A percentile compares a stretch with the other conserved stretches of the same genome.
Evolutionary conservation across 2,329 filamentous ascomycete species (phyloP).

Genomic region (Cercospora janseana): DNA sequence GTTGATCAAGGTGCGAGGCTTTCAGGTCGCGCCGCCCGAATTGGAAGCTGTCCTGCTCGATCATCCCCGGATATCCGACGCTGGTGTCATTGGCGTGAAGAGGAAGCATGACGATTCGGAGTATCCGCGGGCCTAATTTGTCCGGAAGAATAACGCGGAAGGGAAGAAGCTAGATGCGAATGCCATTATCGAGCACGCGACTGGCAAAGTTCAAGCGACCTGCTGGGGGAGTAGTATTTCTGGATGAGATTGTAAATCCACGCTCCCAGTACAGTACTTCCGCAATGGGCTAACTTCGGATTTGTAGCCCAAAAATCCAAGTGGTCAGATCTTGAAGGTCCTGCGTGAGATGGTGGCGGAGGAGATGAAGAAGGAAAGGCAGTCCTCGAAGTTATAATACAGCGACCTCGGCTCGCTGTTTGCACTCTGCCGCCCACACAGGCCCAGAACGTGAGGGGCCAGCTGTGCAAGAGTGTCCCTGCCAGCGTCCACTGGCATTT

Average conservation of each 20-base stretch:
- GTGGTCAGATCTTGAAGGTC: constrained; percentile 57
- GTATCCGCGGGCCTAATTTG: constrained; percentile 63
- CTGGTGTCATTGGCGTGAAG: constrained; percentile 73
- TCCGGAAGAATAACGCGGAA: constrained; percentile 53
- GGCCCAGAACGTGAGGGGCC: too few relatives aligned
- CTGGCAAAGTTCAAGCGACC: constrained; percentile 63
- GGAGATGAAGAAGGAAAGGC: constrained; percentile 66
- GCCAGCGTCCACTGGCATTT: too few relatives aligned
- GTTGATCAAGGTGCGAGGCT: constrained; percentile 55
- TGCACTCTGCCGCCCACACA: too few relatives aligned
- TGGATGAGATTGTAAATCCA: constrained; percentile 47
- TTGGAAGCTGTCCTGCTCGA: constrained; percentile 75
- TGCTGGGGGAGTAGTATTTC: constrained; percentile 58
- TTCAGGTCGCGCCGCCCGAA: constrained; percentile 81
- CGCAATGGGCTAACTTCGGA: neutral
- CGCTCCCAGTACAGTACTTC: neutral
- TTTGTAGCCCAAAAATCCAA: constrained; percentile 55
- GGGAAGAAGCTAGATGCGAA: constrained; percentile 50
- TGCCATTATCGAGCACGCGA: constrained; percentile 55
- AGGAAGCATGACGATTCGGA: constrained; percentile 56
- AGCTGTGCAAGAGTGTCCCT: too few relatives aligned
- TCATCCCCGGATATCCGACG: constrained; percentile 70
- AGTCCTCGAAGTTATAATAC: constrained; percentile 57
- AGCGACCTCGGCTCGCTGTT: too few relatives aligned
- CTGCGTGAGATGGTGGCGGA: constrained; percentile 66